Conservation (phyloP, 2,329 filamentous ascomycete species). For the Akanthomyces muscarius region DNA sequence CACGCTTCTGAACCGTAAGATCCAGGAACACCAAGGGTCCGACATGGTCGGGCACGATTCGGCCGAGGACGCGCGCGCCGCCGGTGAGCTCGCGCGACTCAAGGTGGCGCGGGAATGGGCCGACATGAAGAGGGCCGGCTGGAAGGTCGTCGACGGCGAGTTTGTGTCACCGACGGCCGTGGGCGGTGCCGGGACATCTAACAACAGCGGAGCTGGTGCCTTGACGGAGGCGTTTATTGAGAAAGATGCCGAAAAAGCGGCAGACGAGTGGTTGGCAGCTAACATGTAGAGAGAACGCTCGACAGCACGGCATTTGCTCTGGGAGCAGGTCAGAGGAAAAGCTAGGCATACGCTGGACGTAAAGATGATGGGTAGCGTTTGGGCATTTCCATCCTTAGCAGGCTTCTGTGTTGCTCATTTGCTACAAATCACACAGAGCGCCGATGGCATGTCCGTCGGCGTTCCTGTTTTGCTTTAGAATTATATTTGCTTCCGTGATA, state of each 20-base stretch:
- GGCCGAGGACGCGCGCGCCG: slow-evolving; percentile 83
- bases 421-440: not conserved
- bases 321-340: not conserved
- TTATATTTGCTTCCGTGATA: not conserved
- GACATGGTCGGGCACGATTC: slow-evolving; percentile 74
- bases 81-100: slow-evolving; percentile 76
- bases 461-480: not conserved
- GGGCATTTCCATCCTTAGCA: not conserved
- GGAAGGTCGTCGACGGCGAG: slow-evolving; percentile 53
- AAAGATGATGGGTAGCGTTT: not conserved
- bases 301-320: not conserved
- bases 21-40: slow-evolving; percentile 63
- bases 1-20: slow-evolving; percentile 65
- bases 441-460: not conserved
- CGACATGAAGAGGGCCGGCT: slow-evolving; percentile 61
- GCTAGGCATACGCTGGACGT: not conserved
- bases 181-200: not conserved
- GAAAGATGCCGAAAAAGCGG: not conserved
- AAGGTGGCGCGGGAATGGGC: slow-evolving; percentile 70
- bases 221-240: slow-evolving; percentile 40
- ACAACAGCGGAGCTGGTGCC: slow-evolving; percentile 21
- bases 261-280: not conserved
- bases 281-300: slow-evolving; percentile 6
- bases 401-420: not conserved
- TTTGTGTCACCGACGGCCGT: slow-evolving; percentile 37